Evolutionary conservation across 208 protist genomes (phyloP).

Genomic region (Tritrichomonas foetus): DNA sequence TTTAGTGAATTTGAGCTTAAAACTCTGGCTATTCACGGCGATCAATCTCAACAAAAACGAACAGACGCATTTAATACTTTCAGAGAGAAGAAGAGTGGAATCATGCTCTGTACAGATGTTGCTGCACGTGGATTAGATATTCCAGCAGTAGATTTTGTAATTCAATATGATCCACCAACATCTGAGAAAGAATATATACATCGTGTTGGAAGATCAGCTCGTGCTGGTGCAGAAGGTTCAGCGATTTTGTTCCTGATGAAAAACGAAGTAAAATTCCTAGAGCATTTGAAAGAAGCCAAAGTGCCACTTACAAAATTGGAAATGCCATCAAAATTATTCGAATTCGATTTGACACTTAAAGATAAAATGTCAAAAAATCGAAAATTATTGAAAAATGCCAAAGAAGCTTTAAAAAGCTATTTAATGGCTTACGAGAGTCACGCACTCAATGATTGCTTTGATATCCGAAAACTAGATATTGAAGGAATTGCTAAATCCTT

Average conservation of each 20-base stretch:
- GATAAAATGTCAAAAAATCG: neutral
- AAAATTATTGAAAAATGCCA: slow-evolving; percentile 23
- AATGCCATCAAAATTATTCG: neutral
- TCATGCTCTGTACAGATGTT: slow-evolving; percentile 98
- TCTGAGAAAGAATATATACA: slow-evolving; percentile 99
- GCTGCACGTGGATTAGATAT: slow-evolving; percentile 97
- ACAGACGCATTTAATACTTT: slow-evolving; percentile 96
- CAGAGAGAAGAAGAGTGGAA: slow-evolving; percentile 75
- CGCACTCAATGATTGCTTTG: slow-evolving; percentile 94
- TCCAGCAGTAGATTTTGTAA: slow-evolving; percentile 90
- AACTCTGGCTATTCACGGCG: slow-evolving; percentile 95
- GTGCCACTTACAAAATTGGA: neutral
- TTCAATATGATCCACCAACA: slow-evolving; percentile 98
- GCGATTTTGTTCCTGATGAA: neutral
- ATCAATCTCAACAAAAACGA: slow-evolving; percentile 97
- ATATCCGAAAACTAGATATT: slow-evolving; percentile 89
- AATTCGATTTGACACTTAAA: too few relatives aligned
- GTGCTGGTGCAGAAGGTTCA: slow-evolving; percentile 82
- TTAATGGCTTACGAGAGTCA: slow-evolving; percentile 89
- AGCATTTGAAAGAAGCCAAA: neutral
- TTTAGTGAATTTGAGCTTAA: slow-evolving; percentile 99
- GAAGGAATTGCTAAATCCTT: slow-evolving; percentile 80
- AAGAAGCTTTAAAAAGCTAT: slow-evolving; percentile 46
- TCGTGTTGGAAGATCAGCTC: slow-evolving; percentile 88
- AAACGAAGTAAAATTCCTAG: neutral